Conservation (phyloP, 306 rosid genomes). For the Castanopsis chinensis region DNA sequence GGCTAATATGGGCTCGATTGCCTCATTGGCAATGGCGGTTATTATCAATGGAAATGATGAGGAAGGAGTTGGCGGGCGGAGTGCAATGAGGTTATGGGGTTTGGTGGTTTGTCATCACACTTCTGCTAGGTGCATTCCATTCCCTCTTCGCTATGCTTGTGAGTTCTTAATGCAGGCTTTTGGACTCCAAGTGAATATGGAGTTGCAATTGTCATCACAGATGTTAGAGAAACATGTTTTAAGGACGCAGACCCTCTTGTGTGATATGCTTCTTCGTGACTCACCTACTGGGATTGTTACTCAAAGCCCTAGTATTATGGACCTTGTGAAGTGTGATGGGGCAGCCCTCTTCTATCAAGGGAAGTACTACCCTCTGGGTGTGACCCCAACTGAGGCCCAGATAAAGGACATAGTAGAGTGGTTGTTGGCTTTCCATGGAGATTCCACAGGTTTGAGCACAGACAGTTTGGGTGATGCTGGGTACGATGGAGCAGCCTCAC, state of each 20-base stretch:
- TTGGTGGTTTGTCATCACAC: constrained; percentile 98
- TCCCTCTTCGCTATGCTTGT: constrained; percentile 90
- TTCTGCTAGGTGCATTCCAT: constrained; percentile 79
- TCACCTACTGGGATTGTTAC: constrained; percentile 85
- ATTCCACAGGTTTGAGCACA: constrained; percentile 94
- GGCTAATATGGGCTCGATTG: constrained; percentile 95
- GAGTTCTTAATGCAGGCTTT: constrained; percentile 98
- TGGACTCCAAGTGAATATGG: constrained; percentile 93
- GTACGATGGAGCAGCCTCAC: constrained; percentile 80
- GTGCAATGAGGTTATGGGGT: constrained; percentile 81
- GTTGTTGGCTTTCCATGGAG: constrained; percentile 79
- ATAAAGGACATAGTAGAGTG: constrained; percentile 85
- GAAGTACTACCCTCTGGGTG: constrained; percentile 67
- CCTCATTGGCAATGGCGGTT: constrained; percentile 85
- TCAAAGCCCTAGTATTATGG: constrained; percentile 92
- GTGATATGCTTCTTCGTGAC: constrained; percentile 96
- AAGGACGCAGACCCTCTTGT: constrained; percentile 88
- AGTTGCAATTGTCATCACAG: constrained; percentile 74
- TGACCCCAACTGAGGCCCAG: constrained; percentile 76
- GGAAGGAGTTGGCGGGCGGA: constrained; percentile 49
- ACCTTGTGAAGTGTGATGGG: constrained; percentile 90
- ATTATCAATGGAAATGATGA: constrained; percentile 78
- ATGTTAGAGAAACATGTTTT: constrained; percentile 79
- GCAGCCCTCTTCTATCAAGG: constrained; percentile 78
- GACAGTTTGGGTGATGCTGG: constrained; percentile 97